Conservation (phyloP, 352 stramenopile genomes). For the Thalassiosira mediterranea region DNA sequence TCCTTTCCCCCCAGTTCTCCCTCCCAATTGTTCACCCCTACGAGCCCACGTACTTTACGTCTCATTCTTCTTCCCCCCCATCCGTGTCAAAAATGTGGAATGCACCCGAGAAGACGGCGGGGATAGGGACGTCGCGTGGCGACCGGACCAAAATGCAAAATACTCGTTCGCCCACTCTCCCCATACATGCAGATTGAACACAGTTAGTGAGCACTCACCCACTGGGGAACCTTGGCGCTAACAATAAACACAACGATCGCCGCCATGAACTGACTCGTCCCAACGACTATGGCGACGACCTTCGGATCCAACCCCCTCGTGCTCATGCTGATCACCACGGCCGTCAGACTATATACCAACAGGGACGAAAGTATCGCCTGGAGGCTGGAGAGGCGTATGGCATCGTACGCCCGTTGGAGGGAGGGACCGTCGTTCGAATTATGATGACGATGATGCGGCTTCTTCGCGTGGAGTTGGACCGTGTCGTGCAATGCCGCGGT, state of each 20-base stretch:
- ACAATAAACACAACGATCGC: conserved; percentile 40
- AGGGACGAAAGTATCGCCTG: conserved; percentile 35
- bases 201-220: too few species aligned
- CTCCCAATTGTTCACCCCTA: too few species aligned
- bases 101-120: too few species aligned
- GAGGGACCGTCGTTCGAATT: background rate
- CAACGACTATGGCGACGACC: conserved; percentile 37
- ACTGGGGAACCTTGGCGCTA: conserved; percentile 50
- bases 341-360: conserved; percentile 32
- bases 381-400: conserved; percentile 23
- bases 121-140: too few species aligned
- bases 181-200: too few species aligned
- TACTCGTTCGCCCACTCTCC: too few species aligned
- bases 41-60: too few species aligned
- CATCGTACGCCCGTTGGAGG: conserved; percentile 16
- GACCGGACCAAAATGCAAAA: too few species aligned
- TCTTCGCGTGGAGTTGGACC: too few species aligned
- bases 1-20: too few species aligned
- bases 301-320: conserved; percentile 44
- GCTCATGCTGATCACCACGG: conserved; percentile 19
- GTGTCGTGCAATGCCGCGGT: background rate
- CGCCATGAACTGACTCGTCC: conserved; percentile 34
- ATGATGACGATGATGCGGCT: background rate
- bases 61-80: too few species aligned
- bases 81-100: too few species aligned